A percentile compares a stretch with the other conserved stretches of the same genome.
These are phyloP conservation scores for Actinidia arguta DNA, from an alignment of 179 eudicot species.

Conservation along the genomic window DNA sequence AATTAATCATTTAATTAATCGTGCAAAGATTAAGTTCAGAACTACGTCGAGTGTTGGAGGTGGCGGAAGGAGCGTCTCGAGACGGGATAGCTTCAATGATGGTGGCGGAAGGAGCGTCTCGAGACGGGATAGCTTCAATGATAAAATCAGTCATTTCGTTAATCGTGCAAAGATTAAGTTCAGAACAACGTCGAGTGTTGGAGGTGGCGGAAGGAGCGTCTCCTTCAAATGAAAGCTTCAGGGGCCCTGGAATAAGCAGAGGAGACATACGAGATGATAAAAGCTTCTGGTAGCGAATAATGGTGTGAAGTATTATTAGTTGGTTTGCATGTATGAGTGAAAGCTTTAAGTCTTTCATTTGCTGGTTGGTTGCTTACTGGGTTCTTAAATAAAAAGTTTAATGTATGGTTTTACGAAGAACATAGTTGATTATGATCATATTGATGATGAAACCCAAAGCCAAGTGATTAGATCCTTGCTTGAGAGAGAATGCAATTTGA, in stretches of 20 bases:
- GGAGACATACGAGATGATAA: not conserved
- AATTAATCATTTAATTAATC: conserved; percentile 22
- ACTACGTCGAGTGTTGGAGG: conserved; percentile 9
- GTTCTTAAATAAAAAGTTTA: too few relatives aligned
- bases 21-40: conserved; percentile 33
- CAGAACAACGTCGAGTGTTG: conserved; percentile 15
- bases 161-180: conserved; percentile 31
- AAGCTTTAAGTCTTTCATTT: not conserved
- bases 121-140: conserved; percentile 32
- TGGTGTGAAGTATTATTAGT: not conserved
- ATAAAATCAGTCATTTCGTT: conserved; percentile 26
- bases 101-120: conserved; percentile 5
- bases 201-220: not conserved
- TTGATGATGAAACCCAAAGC: too few relatives aligned
- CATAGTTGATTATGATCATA: too few relatives aligned
- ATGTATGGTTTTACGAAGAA: too few relatives aligned
- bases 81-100: conserved; percentile 28
- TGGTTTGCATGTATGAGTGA: not conserved
- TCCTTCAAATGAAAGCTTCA: not conserved
- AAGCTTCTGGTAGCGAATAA: too few relatives aligned
- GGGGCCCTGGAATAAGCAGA: not conserved
- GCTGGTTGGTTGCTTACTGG: not conserved
- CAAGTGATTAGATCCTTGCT: too few relatives aligned
- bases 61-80: not conserved
- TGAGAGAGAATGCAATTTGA: too few relatives aligned